phyloP scores from a whole-genome alignment of 1,284 basidiomycete genomes.

The Trametes polyzona region DNA sequence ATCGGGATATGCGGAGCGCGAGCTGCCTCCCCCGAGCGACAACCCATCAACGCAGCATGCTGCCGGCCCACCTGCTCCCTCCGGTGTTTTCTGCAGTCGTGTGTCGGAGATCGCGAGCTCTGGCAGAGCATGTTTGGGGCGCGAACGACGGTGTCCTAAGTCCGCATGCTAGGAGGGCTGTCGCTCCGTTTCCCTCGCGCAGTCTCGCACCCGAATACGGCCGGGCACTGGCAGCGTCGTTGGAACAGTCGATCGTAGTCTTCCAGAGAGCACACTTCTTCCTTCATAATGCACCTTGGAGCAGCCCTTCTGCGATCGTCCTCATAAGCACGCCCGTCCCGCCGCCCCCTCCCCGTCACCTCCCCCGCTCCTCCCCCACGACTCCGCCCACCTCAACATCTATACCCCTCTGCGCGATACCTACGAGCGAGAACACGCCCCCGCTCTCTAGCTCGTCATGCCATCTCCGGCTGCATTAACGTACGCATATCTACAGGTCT shows the following conservation, averaged over 20 bases:
- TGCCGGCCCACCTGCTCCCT: neutral
- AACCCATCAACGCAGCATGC: neutral
- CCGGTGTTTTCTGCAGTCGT: neutral
- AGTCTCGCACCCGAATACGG: constrained; percentile 13
- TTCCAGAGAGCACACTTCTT: constrained; percentile 13
- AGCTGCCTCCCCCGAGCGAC: neutral
- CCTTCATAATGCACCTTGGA: neutral
- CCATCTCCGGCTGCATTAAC: constrained; percentile 31
- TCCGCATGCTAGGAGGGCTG: neutral
- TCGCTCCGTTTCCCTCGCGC: neutral
- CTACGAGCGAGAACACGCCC: constrained; percentile 9
- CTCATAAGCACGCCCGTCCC: constrained; percentile 15
- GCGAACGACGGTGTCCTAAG: neutral
- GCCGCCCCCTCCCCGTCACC: neutral
- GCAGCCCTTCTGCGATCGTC: constrained; percentile 8
- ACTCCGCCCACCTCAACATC: neutral
- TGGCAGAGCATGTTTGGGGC: neutral
- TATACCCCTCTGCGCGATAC: constrained; percentile 20
- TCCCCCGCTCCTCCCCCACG: neutral
- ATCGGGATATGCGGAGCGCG: neutral
- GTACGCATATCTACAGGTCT: constrained; percentile 16
- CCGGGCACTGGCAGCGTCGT: constrained; percentile 1
- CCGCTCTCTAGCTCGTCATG: constrained; percentile 18
- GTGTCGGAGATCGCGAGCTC: neutral
- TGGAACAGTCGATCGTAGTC: constrained; percentile 1